phyloP scores from a whole-genome alignment of 768 basidiomycete species.

The Psilocybe cyanescens region DNA sequence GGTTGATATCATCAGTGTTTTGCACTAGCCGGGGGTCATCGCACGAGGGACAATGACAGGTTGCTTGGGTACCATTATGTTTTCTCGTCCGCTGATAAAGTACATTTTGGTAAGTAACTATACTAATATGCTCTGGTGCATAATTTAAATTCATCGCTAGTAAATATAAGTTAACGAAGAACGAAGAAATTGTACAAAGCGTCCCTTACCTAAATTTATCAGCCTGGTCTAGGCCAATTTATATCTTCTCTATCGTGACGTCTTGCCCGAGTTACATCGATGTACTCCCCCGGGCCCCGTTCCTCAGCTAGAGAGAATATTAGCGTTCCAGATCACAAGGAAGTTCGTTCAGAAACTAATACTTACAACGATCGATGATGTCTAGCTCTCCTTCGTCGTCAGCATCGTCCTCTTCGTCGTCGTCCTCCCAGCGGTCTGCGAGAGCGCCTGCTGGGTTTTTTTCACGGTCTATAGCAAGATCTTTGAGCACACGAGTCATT shows the following conservation, averaged over 20 bases:
- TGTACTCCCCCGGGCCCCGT: slow-evolving; percentile 72
- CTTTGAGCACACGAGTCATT: slow-evolving; percentile 76
- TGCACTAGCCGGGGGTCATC: too few species aligned
- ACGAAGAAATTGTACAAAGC: neutral
- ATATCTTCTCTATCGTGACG: slow-evolving; percentile 57
- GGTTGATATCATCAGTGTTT: too few species aligned
- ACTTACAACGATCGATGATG: slow-evolving; percentile 76
- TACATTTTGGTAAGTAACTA: slow-evolving; percentile 2
- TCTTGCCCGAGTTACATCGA: slow-evolving; percentile 69
- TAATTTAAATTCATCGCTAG: neutral
- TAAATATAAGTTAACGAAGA: neutral
- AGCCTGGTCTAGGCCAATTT: slow-evolving; percentile 74
- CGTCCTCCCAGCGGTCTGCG: slow-evolving; percentile 66
- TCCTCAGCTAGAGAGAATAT: slow-evolving; percentile 56
- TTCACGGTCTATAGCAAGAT: slow-evolving; percentile 74
- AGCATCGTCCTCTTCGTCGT: slow-evolving; percentile 59
- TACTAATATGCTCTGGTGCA: neutral
- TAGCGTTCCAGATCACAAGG: too few species aligned
- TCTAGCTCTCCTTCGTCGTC: slow-evolving; percentile 57
- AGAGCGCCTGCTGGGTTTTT: slow-evolving; percentile 60
- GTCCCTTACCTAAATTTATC: slow-evolving; percentile 1
- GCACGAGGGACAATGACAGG: too few species aligned
- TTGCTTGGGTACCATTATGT: too few species aligned
- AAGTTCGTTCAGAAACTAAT: neutral
- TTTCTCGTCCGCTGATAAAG: neutral